Base-by-base conservation (phyloP, 2,329 filamentous ascomycete genomes). In the Penicillium corylophilum region DNA sequence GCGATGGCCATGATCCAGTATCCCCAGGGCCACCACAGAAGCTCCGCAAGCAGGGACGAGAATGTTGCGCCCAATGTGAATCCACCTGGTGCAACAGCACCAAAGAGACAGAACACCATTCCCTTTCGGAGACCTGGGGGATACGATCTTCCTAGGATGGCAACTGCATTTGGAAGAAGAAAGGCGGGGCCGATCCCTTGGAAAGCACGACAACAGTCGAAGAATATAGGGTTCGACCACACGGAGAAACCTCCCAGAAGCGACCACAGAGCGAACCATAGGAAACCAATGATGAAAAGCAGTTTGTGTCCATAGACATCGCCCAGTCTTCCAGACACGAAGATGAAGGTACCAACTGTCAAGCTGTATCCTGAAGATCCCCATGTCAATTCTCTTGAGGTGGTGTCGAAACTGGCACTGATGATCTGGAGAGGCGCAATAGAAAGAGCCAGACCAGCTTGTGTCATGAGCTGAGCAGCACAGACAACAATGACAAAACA, bases 91-190 rank as follows among this genome's bases (percentile, higher is more conserved):
- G 78, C 78, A 26, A 69, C 71, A 5, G 74, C 76, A 3, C 76
- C 79, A 50, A 80, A 81, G 5, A 77, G 48, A 7, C 72, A 68
- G 55, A 88, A 86, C 0, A 81, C 77, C 68, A 86, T 79, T 42
- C 81, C 77, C 64, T 86, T 87, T 43, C 77, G 73, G 39, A 68
- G 70, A 0, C 84, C 83, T 0, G 80, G 79, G 0, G 75, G 70
- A 57, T 85, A 87, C 0, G 78, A 76, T 1, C 74, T 72, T 7
- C 83, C 84, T 0, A 88, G 65, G n/a, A 89, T 75, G 2, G 83
- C 85, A 13, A 88, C 69, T 0, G 76, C 82, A 58, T 87, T 89
- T 1, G 86, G 86, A 22, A 88, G 71, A 5, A 79, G 71, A n/a
- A 88, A 71, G 0, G 84, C 83, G 0, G 84, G 82, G 0, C 86